Evolutionary conservation across 345 rosid genomes (phyloP).

Genomic region (Lepidium didymum): DNA sequence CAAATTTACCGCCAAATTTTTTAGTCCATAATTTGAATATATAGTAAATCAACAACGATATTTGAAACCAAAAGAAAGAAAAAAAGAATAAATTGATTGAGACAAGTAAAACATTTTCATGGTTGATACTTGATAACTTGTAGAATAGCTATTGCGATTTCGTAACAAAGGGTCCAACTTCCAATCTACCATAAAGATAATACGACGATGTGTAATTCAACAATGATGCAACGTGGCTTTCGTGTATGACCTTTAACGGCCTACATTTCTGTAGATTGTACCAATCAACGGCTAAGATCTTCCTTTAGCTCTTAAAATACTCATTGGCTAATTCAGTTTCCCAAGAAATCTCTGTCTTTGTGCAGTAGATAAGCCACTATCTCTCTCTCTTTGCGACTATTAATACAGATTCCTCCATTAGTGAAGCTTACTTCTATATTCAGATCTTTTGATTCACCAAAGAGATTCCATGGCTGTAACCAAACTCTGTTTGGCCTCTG

Average conservation of each 20-base stretch:
- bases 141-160: neutral
- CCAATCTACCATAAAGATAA: neutral
- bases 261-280: neutral
- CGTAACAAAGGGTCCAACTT: slow-evolving; percentile 21
- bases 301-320: neutral
- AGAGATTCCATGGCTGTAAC: slow-evolving; percentile 22
- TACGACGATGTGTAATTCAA: neutral
- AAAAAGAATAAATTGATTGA: neutral
- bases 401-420: neutral
- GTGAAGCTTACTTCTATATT: neutral
- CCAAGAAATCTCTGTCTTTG: slow-evolving; percentile 27
- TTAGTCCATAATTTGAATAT: neutral
- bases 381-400: neutral
- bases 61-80: no score
- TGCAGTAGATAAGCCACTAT: slow-evolving; percentile 25
- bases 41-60: neutral
- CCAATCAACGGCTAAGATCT: slow-evolving; percentile 31
- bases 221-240: slow-evolving; percentile 5
- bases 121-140: neutral
- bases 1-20: neutral
- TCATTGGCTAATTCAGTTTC: slow-evolving; percentile 20
- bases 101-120: neutral
- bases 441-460: neutral
- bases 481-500: slow-evolving; percentile 23
- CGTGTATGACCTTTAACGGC: slow-evolving; percentile 12